Evolutionary conservation across 1,284 basidiomycete species (phyloP).

Genomic region (Ganoderma boninense): DNA sequence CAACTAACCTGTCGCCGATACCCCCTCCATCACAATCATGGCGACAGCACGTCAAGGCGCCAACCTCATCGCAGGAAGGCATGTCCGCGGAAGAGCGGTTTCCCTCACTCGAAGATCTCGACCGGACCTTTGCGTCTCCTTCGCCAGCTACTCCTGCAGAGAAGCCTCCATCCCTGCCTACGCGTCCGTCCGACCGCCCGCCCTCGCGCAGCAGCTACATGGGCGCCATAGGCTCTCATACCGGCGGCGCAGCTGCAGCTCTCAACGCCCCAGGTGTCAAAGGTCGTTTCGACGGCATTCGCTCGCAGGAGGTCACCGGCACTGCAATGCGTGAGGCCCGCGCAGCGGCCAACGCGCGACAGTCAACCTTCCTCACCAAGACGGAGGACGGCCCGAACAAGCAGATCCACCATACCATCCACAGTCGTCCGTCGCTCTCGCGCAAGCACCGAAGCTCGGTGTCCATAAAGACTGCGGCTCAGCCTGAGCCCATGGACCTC

Average conservation of each 20-base stretch:
- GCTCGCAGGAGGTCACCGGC: slow-evolving; percentile 64
- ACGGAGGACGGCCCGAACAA: slow-evolving; percentile 29
- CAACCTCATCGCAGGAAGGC: slow-evolving; percentile 45
- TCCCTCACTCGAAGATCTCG: slow-evolving; percentile 80
- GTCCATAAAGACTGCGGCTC: slow-evolving; percentile 27
- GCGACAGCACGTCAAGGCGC: slow-evolving; percentile 31
- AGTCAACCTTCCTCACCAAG: slow-evolving; percentile 30
- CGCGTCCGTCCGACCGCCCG: slow-evolving; percentile 22
- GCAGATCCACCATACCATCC: slow-evolving; percentile 17
- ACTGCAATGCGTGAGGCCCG: slow-evolving; percentile 58
- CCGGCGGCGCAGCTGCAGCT: slow-evolving; percentile 3
- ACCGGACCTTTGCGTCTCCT: slow-evolving; percentile 60
- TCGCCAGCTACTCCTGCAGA: slow-evolving; percentile 24
- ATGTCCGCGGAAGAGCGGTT: slow-evolving; percentile 72
- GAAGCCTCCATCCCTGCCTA: slow-evolving; percentile 11
- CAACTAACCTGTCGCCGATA: slow-evolving; percentile 33
- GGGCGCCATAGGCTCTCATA: slow-evolving; percentile 7
- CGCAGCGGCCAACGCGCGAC: slow-evolving; percentile 34
- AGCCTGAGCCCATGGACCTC: slow-evolving; percentile 26
- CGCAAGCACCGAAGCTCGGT: slow-evolving; percentile 36
- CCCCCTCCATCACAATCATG: slow-evolving; percentile 35
- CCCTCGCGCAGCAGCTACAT: slow-evolving; percentile 28
- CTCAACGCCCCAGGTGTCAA: slow-evolving; percentile 18
- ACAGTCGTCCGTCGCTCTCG: slow-evolving; percentile 33
- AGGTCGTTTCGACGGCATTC: slow-evolving; percentile 38